A percentile compares a stretch with the other conserved stretches of the same genome.
Evolutionary conservation across 371 early-diverging fungal genomes (phyloP).

Genomic region (Mortierella sp.): DNA sequence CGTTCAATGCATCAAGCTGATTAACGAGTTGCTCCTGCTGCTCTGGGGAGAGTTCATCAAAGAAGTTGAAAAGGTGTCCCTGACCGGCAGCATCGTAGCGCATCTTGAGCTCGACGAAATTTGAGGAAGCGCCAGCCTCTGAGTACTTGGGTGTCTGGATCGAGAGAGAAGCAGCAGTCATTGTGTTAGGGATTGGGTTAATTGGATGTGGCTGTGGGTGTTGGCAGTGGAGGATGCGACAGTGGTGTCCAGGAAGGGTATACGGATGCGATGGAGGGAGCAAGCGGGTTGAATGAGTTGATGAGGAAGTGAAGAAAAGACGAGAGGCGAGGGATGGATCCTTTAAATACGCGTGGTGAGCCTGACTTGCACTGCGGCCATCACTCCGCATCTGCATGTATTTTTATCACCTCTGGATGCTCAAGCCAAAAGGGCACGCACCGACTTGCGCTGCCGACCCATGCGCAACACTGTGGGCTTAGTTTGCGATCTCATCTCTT

Average conservation of each 20-base stretch:
- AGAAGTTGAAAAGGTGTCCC: slow-evolving; percentile 68
- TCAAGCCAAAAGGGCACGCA: no score
- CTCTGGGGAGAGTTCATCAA: slow-evolving; percentile 52
- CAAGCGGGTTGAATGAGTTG: not conserved
- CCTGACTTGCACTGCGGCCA: no score
- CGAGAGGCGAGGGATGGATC: slow-evolving; percentile 8
- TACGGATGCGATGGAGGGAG: not conserved
- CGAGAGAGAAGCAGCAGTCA: slow-evolving; percentile 38
- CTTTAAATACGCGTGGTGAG: no score
- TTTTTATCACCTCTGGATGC: no score
- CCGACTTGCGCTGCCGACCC: no score
- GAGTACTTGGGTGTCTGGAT: slow-evolving; percentile 44
- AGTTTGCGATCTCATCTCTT: no score
- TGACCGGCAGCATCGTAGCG: slow-evolving; percentile 63
- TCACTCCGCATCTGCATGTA: no score
- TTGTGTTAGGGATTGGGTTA: not conserved
- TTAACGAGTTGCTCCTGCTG: slow-evolving; percentile 54
- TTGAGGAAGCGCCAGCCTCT: slow-evolving; percentile 16
- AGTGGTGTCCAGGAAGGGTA: not conserved
- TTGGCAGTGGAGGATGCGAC: no score
- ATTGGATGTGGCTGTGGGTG: no score
- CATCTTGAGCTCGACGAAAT: slow-evolving; percentile 69
- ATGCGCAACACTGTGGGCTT: no score
- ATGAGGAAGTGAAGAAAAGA: slow-evolving; percentile 19
- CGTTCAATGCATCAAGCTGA: slow-evolving; percentile 61